phyloP scores from a whole-genome alignment of 805 yeast genomes.

The Candida nonsorbophila region DNA sequence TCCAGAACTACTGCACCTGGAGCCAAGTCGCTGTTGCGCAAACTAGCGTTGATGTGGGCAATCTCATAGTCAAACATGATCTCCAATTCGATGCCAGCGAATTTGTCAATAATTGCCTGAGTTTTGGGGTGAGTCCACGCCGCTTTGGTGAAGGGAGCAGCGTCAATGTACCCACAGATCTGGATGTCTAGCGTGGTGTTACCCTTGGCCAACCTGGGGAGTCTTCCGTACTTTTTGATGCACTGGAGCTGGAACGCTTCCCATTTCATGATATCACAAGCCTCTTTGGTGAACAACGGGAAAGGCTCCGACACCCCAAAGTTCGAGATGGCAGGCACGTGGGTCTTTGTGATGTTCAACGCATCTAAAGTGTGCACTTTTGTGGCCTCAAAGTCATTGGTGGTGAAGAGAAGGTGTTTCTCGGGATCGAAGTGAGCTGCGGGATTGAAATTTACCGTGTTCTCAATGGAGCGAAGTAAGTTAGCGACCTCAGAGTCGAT shows the following conservation, averaged over 20 bases:
- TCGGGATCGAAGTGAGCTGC: constrained; percentile 7
- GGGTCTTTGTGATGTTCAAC: constrained; percentile 30
- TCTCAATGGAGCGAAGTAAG: constrained; percentile 6
- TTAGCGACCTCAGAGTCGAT: constrained; percentile 6
- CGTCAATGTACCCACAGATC: constrained; percentile 17
- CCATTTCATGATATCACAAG: constrained; percentile 22
- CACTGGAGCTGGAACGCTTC: constrained; percentile 17
- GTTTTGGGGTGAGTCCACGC: constrained; percentile 26
- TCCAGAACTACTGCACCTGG: constrained; percentile 5
- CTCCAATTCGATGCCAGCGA: constrained; percentile 22
- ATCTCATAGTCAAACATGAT: constrained; percentile 22
- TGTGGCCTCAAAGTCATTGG: constrained; percentile 22
- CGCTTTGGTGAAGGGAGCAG: constrained; percentile 18
- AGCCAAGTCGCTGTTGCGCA: constrained; percentile 9
- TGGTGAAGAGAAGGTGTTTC: constrained; percentile 8
- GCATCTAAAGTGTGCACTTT: constrained; percentile 32
- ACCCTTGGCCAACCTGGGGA: constrained; percentile 17
- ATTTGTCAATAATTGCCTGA: constrained; percentile 16
- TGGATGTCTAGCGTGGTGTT: constrained; percentile 25
- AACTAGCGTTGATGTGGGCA: constrained; percentile 20
- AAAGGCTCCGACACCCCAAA: constrained; percentile 27
- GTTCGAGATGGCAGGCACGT: constrained; percentile 24
- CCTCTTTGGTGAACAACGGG: constrained; percentile 24
- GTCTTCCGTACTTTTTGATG: constrained; percentile 17
- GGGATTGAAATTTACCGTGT: constrained; percentile 7